These are phyloP conservation scores for Trypanosoma scelopori DNA, from an alignment of 208 protist genomes.

Conservation along the genomic window DNA sequence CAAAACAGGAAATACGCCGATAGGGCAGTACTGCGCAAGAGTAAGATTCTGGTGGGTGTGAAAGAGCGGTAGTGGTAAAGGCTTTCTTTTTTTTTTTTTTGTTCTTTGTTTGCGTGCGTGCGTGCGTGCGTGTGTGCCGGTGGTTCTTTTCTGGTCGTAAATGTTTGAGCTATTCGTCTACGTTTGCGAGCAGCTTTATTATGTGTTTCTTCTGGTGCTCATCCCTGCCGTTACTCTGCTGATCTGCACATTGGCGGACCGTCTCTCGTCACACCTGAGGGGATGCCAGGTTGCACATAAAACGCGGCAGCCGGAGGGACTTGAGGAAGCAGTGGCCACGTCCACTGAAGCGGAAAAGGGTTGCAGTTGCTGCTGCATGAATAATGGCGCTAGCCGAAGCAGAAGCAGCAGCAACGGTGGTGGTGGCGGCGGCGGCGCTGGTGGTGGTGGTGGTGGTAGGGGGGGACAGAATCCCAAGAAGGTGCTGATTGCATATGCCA, in stretches of 20 bases:
- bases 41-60: too few species aligned
- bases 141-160: constrained; percentile 9
- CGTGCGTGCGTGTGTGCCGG: too few species aligned
- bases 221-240: neutral
- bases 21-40: too few species aligned
- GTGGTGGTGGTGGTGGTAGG: constrained; percentile 18
- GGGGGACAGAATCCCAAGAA: constrained; percentile 27
- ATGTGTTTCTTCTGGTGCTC: neutral
- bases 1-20: too few species aligned
- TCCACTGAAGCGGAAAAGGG: neutral
- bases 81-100: constrained; percentile 5
- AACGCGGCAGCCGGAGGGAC: neutral
- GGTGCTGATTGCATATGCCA: constrained; percentile 73
- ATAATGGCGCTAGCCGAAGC: neutral
- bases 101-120: too few species aligned
- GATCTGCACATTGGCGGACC: neutral
- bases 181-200: neutral
- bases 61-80: too few species aligned
- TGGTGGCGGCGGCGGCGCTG: too few species aligned
- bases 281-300: neutral
- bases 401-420: too few species aligned
- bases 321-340: neutral
- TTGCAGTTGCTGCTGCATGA: neutral
- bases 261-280: neutral
- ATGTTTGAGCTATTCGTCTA: neutral